A percentile compares a stretch with the other conserved stretches of the same genome.
phyloP scores from a whole-genome alignment of 169 alveolate genomes.

The Cryptosporidium felis region DNA sequence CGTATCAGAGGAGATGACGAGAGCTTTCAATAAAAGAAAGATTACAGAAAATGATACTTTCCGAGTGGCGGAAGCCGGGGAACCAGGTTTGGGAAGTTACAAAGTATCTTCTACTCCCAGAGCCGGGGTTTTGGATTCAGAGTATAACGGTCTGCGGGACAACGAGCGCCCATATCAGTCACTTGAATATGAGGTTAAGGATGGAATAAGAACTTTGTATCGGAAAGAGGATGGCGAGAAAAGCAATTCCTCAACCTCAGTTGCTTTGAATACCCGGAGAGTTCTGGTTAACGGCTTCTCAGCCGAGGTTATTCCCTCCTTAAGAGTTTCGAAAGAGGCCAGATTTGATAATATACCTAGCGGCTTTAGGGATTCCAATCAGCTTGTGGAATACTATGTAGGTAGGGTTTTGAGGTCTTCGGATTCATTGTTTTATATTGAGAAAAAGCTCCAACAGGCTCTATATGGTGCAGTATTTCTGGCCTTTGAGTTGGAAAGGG shows the following conservation, averaged over 20 bases:
- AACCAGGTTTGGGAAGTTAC: no score
- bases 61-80: no score
- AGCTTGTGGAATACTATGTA: constrained; percentile 18
- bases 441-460: constrained; percentile 64
- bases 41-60: not conserved
- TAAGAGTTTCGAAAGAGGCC: not conserved
- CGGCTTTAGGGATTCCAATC: constrained; percentile 25
- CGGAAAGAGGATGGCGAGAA: no score
- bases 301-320: constrained; percentile 5
- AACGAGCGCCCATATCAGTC: no score
- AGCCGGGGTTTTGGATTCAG: no score
- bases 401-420: constrained; percentile 42
- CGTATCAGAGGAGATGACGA: not conserved
- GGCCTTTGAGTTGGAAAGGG: constrained; percentile 32
- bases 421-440: constrained; percentile 28
- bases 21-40: not conserved
- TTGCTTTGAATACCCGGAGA: not conserved
- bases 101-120: no score
- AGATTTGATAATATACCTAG: not conserved
- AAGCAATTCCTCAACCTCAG: no score
- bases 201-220: not conserved
- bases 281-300: constrained; percentile 11
- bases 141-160: no score
- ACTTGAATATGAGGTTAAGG: no score
- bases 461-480: constrained; percentile 59